Base-by-base conservation (phyloP, 805 yeast genomes). In the Osmozyma mogii region DNA sequence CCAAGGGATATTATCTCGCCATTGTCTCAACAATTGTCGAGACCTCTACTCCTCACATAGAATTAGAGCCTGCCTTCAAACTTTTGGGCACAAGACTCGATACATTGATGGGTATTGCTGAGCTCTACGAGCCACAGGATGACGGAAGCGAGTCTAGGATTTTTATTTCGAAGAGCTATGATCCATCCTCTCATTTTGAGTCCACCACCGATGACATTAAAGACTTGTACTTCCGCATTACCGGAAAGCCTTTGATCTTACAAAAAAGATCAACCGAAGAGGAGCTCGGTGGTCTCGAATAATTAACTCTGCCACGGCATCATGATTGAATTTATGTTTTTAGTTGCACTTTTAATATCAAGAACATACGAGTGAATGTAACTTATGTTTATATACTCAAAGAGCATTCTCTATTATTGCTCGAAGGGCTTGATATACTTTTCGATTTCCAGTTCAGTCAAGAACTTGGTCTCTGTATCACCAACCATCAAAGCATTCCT, bases 141-240 rank as follows among this genome's bases (percentile, higher is more conserved):
- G 94, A 85, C 52, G 98, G 98, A 8, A 64, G 79, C 11, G 64
- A 70, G 37, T 88, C 82, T 54, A 75, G 80, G 34, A 75, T 92
- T 28, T 92, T 61, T 58, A 68, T 92, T 34, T 85, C 96, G 22
- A 82, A 73, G 61, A 82, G 94, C 35, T 92, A 87, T 54, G 98
- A 92, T 54, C 81, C 97, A 1, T 71, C 94, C 7, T 85, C 96
- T 7, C 98, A 92, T 61, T 92, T 92, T 54, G 98, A 92, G 60
- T 65, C 88, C 24, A 83, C 95, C 47, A 92, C 98, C 22, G 97
- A 92, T 54, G 97, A 92, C 56, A 94, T 92, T 45, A 87, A 85
- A 60, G 96, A 89, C 56, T 71, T 92, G 31, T 92, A 92, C 58
- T 78, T 79, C 57, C 75, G 97, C 56, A 79, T 92, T 41, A 83